phyloP scores from a whole-genome alignment of 371 early-diverging fungal species.

The Haplosporangium sp. region DNA sequence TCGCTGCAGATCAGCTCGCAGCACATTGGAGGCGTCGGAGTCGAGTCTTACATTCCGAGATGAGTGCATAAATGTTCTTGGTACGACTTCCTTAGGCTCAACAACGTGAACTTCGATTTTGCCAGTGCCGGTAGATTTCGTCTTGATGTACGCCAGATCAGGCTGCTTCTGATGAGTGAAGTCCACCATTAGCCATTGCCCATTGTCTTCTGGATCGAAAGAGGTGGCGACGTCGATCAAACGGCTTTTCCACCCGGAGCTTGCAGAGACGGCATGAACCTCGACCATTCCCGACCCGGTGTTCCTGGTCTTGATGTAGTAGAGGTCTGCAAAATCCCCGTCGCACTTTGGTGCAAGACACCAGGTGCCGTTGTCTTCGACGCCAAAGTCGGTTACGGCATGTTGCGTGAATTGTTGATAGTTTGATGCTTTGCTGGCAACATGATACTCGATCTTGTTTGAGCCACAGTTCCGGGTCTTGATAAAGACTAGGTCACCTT shows the following conservation, averaged over 20 bases:
- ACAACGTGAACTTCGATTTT: constrained; percentile 13
- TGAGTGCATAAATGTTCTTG: constrained; percentile 6
- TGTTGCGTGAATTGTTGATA: constrained; percentile 9
- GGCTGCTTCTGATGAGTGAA: constrained; percentile 15
- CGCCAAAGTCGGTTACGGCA: constrained; percentile 8
- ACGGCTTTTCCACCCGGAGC: constrained; percentile 15
- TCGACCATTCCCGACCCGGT: constrained; percentile 8
- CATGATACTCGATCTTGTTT: constrained; percentile 18
- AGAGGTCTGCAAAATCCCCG: constrained; percentile 11
- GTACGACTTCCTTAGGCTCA: constrained; percentile 14
- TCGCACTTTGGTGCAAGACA: constrained; percentile 11
- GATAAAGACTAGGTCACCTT: constrained; percentile 7
- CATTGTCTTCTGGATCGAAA: constrained; percentile 18
- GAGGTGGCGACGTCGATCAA: constrained; percentile 5
- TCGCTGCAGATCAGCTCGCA: constrained; percentile 16
- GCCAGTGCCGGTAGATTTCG: constrained; percentile 10
- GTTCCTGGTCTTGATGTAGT: constrained; percentile 20
- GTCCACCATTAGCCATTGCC: constrained; percentile 20
- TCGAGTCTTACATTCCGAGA: constrained; percentile 18
- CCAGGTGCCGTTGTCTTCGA: constrained; percentile 16
- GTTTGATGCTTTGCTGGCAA: constrained; percentile 19
- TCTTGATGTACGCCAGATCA: constrained; percentile 18
- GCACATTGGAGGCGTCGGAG: constrained; percentile 8
- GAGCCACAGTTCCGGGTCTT: constrained; percentile 8
- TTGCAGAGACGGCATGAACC: constrained; percentile 14